Evolutionary conservation across 2,329 filamentous ascomycete species (phyloP), one percentile per base, ranked within the genome.

Genomic region (Beauveria rudraprayagi): DNA sequence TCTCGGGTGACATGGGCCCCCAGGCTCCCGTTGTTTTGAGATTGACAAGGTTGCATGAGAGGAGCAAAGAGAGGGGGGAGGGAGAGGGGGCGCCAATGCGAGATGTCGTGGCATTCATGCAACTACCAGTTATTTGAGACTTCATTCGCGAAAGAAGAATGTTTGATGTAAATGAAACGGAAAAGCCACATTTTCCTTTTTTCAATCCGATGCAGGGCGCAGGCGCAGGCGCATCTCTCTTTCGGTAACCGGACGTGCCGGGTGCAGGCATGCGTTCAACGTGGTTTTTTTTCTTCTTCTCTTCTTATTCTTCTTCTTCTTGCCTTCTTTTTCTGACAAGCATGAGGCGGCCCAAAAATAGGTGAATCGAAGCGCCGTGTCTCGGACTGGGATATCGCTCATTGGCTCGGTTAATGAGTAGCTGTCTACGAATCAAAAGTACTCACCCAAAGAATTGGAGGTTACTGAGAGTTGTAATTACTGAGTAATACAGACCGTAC

Each of bases 301-400:
- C 28, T 30, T 9, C 47, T 59, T 22, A 2, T 22, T 60, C 46
- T 22, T 30, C 47, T 60, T 41, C 26, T 52, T 47, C 28, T 28
- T 54, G 14, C n/a, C 26, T 16, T 40, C 17, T 53, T 17, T 14
- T 24, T 11, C 41, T 43, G 40, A 26, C 17, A 5, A 19, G 6
- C 58, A 54, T 46, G 26, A 17, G 19, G 30, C 19, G 11, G 19
- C 34, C 46, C 46, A 30, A 62, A 54, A 62, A 62, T 57, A 62
- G 60, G 28, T 52, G 54, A 62, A 53, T 53, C 54, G 58, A 48
- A 22, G 24, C 17, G 43, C 28, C 28, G 4, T 55, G 60, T 62
- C 60, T 61, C 48, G 53, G 46, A 7, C 48, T 44, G 7, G 28
- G 14, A 17, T 19, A 30, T 44, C 34, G 11, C 34, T 37, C 5